phyloP scores from a whole-genome alignment of 106 monocot genomes.

The Dioscorea alata region DNA sequence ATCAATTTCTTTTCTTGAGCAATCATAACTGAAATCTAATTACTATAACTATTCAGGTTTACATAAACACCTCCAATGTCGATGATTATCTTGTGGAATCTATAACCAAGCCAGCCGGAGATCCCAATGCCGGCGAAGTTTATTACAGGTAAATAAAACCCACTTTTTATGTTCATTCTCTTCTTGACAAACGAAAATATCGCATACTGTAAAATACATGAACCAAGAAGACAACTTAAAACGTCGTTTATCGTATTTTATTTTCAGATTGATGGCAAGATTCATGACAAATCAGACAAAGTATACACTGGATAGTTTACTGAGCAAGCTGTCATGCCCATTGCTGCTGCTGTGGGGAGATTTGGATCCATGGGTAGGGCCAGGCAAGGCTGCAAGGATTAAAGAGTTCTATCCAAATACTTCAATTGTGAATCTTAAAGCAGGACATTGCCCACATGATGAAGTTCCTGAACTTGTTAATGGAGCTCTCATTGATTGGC shows the following conservation, averaged over 20 bases:
- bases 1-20: too few relatives aligned
- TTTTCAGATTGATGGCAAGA: conserved; percentile 73
- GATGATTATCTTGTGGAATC: conserved; percentile 93
- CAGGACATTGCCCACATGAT: conserved; percentile 96
- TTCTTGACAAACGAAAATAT: background rate
- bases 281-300: conserved; percentile 86
- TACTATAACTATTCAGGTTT: conserved; percentile 39
- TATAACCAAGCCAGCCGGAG: conserved; percentile 62
- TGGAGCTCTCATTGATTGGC: conserved; percentile 69
- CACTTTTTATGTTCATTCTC: background rate
- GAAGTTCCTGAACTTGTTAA: conserved; percentile 95
- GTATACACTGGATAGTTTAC: conserved; percentile 69
- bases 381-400: conserved; percentile 57
- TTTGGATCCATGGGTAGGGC: conserved; percentile 94
- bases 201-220: too few relatives aligned
- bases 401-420: conserved; percentile 91
- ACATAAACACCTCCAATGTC: conserved; percentile 77
- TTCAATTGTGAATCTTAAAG: conserved; percentile 69
- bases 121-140: conserved; percentile 93
- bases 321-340: conserved; percentile 75
- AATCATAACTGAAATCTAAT: too few relatives aligned
- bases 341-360: conserved; percentile 88
- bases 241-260: background rate
- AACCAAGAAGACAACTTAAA: too few relatives aligned
- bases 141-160: conserved; percentile 58